Conservation (phyloP, 345 rosid genomes). For the Melaleuca alternifolia region DNA sequence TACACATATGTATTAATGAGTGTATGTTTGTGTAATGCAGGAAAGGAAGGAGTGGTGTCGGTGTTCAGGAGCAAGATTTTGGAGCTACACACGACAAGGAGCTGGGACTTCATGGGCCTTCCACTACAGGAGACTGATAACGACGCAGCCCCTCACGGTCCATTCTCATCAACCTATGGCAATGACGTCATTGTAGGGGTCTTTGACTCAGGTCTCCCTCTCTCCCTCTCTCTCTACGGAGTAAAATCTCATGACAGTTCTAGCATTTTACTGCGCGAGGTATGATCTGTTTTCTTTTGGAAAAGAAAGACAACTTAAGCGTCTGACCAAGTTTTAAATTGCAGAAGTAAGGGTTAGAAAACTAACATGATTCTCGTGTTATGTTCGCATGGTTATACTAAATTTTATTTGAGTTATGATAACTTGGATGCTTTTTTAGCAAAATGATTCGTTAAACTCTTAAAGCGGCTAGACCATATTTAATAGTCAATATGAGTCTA, state of each 20-base stretch:
- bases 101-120: slow-evolving; percentile 74
- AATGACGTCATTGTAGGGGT: slow-evolving; percentile 35
- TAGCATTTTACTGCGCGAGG: not conserved
- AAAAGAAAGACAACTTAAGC: not conserved
- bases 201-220: slow-evolving; percentile 33
- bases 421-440: not conserved
- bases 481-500: not conserved
- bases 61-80: slow-evolving; percentile 35
- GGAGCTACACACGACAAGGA: slow-evolving; percentile 58
- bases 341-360: not conserved
- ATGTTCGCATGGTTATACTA: not conserved
- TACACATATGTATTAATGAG: not conserved
- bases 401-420: not conserved
- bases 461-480: not conserved
- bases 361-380: not conserved
- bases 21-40: slow-evolving; percentile 13
- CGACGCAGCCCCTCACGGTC: not conserved
- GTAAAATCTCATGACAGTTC: not conserved
- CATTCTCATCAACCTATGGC: slow-evolving; percentile 32
- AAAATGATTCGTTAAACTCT: not conserved
- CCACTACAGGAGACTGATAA: slow-evolving; percentile 1
- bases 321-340: not conserved
- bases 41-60: slow-evolving; percentile 36
- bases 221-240: not conserved
- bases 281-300: not conserved